Base-by-base conservation (phyloP, 1,284 basidiomycete genomes). In the Leccinum subrobustum region DNA sequence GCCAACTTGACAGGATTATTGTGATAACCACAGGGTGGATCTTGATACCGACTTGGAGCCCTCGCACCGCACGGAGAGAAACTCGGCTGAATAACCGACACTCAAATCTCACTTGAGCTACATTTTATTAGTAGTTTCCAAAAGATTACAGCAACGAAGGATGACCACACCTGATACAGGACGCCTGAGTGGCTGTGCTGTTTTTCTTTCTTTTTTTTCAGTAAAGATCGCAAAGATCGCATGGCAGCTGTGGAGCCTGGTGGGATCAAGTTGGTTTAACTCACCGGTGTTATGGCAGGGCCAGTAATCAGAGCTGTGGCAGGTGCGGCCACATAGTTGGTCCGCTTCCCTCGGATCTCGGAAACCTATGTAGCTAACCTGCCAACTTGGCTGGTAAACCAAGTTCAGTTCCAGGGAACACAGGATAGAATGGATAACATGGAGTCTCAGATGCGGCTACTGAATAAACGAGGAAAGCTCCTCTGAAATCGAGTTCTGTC, bases 401-500 rank as follows among this genome's bases (percentile, higher is more conserved):
- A 23, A 12, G 9, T 35, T 53, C 11, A 20, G 27, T 56, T 59
- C 29, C 58, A 42, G 52, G 55, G 29, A 20, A 6, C 54, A 68
- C 59, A 62, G 60, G 56, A 59, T 59, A 52, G 31, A 54, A 39
- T 33, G 42, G 29, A 18, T 1, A 27, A 48, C 31, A 54, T 5
- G 23, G 29, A 35, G 37, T 50, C 48, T 3, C 4, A 3, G 23
- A 25, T 25, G 23, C 48, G 60, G 67, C 58, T 72, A 68, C 60
- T 61, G 48, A 50, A 64, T 48, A 47, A 73, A 73, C 18, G 57
- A 61, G 31, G 54, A n/a, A 16, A 76, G 54, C 42, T 62, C 61
- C 20, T 68, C 44, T 2, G 50, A 39, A 54, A 73, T 71, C 39
- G 53, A 48, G 54, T 83, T 80, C 25, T 58, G 57, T 53, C 73